Evolutionary conservation across 2,329 filamentous ascomycete species (phyloP), one percentile per base, ranked within the genome.

Genomic region (Knoxdaviesia proteae): DNA sequence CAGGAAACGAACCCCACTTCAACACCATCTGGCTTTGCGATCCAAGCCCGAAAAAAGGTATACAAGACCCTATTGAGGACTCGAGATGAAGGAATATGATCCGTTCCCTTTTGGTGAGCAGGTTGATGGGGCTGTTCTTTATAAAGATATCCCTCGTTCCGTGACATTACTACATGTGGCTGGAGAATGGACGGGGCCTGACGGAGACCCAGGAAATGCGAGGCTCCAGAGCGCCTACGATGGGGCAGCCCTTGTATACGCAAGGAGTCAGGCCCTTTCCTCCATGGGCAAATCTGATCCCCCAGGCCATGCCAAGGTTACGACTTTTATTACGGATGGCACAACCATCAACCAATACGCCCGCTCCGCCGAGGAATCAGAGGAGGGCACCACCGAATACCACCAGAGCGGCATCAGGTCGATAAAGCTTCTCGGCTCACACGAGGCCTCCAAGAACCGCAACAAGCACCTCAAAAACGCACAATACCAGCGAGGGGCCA

Each of bases 321-420:
- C 47, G 3, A 56, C 53, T 0, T 55, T 56, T 38, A 49, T 48
- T 29, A 53, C 51, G 1, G 42, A 56, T 33, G 55, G 54, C 11
- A 45, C 39, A 2, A 46, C 32, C 9, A 32, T 56, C 33, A 46
- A 52, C 40, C 38, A 52, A 6, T 56, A 40, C n/a, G 51, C 53
- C 1, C 54, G 57, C 29, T 51, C 55, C 39, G 46, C 53, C 9
- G 38, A 41, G 1, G 7, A 4, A 11, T 36, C 49, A 4, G 36
- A 42, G 10, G 41, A 49, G 6, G 50, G 49, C 20, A 44, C 34
- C 5, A 6, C 49, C 5, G 3, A 50, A 39, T 53, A 53, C 39
- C 49, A 53, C 47, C 51, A 54, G 42, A 50, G 48, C 36, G 45
- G 30, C 10, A 32, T 49, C 39, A 33, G 11, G 6, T 49, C 47